phyloP scores from a whole-genome alignment of 2,329 filamentous ascomycete species.

The Fusarium sublunatum region DNA sequence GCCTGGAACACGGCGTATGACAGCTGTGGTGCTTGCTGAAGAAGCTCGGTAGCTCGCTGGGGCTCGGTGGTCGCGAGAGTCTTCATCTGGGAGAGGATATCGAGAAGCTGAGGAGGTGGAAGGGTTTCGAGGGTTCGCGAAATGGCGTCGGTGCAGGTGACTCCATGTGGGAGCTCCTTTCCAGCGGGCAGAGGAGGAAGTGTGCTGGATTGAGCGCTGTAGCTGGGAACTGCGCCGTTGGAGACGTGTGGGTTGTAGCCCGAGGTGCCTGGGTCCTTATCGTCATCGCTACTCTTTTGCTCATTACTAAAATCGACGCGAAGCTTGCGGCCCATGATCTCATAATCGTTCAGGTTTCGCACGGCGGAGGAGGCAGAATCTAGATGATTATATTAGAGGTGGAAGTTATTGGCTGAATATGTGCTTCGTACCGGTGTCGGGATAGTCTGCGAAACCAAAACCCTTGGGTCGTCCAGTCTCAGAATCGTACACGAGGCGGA shows the following conservation, averaged over 20 bases:
- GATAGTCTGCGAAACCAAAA: constrained; percentile 96
- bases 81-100: constrained; percentile 96
- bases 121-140: constrained; percentile 89
- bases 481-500: constrained; percentile 93
- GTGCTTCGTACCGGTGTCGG: constrained; percentile 76
- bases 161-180: constrained; percentile 82
- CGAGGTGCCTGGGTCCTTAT: constrained; percentile 42
- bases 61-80: constrained; percentile 85
- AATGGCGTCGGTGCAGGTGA: constrained; percentile 90
- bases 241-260: constrained; percentile 45
- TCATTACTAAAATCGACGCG: constrained; percentile 97
- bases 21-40: constrained; percentile 90
- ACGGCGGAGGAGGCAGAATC: constrained; percentile 91
- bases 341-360: constrained; percentile 93
- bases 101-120: constrained; percentile 87
- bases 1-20: constrained; percentile 96
- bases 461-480: constrained; percentile 95
- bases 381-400: constrained; percentile 46
- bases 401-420: neutral
- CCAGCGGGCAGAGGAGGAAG: constrained; percentile 87
- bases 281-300: constrained; percentile 76
- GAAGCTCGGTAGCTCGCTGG: constrained; percentile 83
- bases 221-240: constrained; percentile 50
- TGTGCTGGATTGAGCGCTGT: constrained; percentile 57
- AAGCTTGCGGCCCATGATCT: constrained; percentile 93